Conservation (phyloP, 495 filamentous ascomycete genomes). For the Chaetomium fimeti region DNA sequence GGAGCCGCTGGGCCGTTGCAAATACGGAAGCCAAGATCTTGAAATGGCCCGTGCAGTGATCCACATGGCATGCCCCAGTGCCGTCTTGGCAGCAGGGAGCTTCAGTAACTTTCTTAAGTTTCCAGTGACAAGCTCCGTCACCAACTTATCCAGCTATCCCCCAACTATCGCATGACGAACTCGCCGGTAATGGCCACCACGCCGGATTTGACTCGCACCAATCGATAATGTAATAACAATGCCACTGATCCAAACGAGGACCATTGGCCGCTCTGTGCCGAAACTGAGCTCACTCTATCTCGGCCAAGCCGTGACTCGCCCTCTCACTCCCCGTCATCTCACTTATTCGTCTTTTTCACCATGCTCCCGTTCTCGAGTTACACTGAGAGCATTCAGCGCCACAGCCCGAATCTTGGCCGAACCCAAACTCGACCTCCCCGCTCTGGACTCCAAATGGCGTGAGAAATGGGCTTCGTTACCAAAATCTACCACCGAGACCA, state of each 20-base stretch:
- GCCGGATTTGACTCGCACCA: neutral
- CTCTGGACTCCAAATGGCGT: constrained; percentile 76
- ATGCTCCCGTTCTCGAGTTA: constrained; percentile 9
- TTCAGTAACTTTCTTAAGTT: too few species aligned
- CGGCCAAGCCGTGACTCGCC: neutral
- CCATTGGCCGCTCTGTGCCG: constrained; percentile 33
- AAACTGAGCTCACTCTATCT: constrained; percentile 23
- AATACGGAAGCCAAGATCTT: constrained; percentile 2
- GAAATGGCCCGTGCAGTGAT: neutral
- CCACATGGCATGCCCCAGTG: neutral
- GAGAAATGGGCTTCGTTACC: constrained; percentile 27
- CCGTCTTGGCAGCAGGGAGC: constrained; percentile 10
- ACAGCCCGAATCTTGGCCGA: constrained; percentile 35
- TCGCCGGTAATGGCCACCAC: neutral
- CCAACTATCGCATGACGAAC: constrained; percentile 4
- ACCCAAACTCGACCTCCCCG: constrained; percentile 58
- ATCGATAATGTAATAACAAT: constrained; percentile 34
- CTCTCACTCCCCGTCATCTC: neutral
- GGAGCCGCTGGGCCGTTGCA: neutral
- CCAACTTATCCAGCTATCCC: too few species aligned
- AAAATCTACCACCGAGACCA: constrained; percentile 3
- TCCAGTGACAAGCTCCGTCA: too few species aligned
- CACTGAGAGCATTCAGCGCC: constrained; percentile 17
- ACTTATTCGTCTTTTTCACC: neutral
- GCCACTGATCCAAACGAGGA: constrained; percentile 33